Evolutionary conservation across 1,284 basidiomycete genomes (phyloP).

Genomic region (Pascua guehoae): DNA sequence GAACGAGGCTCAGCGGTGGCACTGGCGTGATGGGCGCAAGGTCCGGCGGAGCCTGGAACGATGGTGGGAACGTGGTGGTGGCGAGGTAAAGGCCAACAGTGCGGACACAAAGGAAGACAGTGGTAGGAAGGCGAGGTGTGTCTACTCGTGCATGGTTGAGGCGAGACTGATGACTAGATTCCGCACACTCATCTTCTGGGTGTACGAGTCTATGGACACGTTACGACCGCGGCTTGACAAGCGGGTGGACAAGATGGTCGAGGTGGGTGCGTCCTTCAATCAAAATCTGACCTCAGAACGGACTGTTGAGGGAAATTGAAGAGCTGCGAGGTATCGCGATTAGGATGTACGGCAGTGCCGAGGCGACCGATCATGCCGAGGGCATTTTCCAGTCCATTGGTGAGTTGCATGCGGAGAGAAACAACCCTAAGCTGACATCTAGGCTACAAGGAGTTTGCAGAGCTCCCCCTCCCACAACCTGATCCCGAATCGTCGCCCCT

Average conservation of each 20-base stretch:
- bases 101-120: slow-evolving; percentile 37
- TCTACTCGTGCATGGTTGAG: neutral
- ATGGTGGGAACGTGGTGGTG: slow-evolving; percentile 66
- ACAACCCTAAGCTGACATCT: neutral
- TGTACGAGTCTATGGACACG: slow-evolving; percentile 69
- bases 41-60: slow-evolving; percentile 76
- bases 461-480: slow-evolving; percentile 39
- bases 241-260: slow-evolving; percentile 85
- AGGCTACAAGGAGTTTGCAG: slow-evolving; percentile 89
- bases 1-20: slow-evolving; percentile 77
- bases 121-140: slow-evolving; percentile 17
- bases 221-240: slow-evolving; percentile 69
- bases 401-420: slow-evolving; percentile 35
- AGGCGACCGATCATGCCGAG: slow-evolving; percentile 41
- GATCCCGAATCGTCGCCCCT: slow-evolving; percentile 28
- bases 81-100: slow-evolving; percentile 55
- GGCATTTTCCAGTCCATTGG: slow-evolving; percentile 97
- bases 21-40: slow-evolving; percentile 91
- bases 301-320: slow-evolving; percentile 77
- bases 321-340: slow-evolving; percentile 51
- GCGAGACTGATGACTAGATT: slow-evolving; percentile 56
- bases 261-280: slow-evolving; percentile 53
- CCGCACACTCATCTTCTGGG: slow-evolving; percentile 83
- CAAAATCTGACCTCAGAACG: slow-evolving; percentile 55
- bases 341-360: slow-evolving; percentile 34